Conservation (phyloP, 2,329 filamentous ascomycete species). For the Raffaelea ambrosiae region DNA sequence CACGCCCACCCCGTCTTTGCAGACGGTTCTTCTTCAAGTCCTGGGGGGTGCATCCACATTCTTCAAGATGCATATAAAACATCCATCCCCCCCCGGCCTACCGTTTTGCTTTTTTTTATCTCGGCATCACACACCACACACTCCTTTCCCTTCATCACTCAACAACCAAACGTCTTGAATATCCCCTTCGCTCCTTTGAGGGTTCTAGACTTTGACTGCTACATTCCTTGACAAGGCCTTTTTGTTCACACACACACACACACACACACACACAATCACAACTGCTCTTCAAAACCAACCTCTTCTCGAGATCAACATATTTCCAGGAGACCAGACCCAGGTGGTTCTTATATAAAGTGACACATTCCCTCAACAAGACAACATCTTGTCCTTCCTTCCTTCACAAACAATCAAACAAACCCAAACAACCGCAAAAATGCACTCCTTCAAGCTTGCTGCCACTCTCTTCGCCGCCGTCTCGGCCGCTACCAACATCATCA, state of each 20-base stretch:
- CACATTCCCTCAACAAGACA: neutral
- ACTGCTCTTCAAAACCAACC: no score
- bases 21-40: no score
- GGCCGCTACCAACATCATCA: slow-evolving; percentile 39
- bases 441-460: neutral
- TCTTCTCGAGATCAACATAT: no score
- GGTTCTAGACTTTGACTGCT: neutral
- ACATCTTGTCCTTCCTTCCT: neutral
- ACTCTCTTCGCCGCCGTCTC: slow-evolving; percentile 23
- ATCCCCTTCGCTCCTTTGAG: neutral
- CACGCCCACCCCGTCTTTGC: no score
- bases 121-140: neutral
- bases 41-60: neutral
- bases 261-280: no score
- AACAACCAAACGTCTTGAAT: neutral
- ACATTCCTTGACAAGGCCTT: neutral
- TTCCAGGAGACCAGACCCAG: neutral
- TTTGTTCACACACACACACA: neutral
- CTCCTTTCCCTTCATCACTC: neutral
- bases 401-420: neutral
- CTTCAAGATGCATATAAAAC: neutral
- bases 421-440: slow-evolving; percentile 4
- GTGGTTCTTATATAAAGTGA: neutral
- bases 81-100: neutral
- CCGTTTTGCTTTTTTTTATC: neutral